A percentile compares a stretch with the other conserved stretches of the same genome.
These are phyloP conservation scores for Posidonia oceanica DNA, from an alignment of 116 monocot genomes.

Conservation along the genomic window DNA sequence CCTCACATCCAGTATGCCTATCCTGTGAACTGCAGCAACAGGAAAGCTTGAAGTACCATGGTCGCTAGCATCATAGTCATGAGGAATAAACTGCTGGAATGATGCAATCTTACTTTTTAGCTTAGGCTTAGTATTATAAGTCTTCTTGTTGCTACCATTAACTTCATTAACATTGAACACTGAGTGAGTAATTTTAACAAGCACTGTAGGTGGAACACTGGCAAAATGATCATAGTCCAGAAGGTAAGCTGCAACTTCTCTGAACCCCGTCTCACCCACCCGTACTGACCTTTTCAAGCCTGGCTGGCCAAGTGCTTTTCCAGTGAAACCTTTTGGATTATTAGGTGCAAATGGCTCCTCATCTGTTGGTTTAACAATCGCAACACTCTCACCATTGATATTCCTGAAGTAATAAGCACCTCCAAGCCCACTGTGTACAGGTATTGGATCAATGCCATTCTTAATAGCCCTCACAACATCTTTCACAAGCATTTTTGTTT, in stretches of 20 bases:
- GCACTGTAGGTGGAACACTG: conserved; percentile 74
- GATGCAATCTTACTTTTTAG: conserved; percentile 72
- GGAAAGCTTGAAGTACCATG: conserved; percentile 82
- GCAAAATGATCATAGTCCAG: conserved; percentile 76
- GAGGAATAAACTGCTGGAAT: conserved; percentile 78
- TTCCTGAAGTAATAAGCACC: conserved; percentile 89
- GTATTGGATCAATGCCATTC: conserved; percentile 59
- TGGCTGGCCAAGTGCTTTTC: conserved; percentile 81
- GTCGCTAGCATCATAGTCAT: conserved; percentile 92
- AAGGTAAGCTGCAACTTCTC: conserved; percentile 90
- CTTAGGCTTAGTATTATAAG: conserved; percentile 12
- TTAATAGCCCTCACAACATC: conserved; percentile 63
- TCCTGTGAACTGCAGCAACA: conserved; percentile 72
- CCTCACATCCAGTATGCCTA: conserved; percentile 73
- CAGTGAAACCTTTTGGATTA: conserved; percentile 83
- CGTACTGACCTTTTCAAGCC: conserved; percentile 82
- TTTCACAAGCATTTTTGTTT: conserved; percentile 52
- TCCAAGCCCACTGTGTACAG: conserved; percentile 70
- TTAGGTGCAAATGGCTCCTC: conserved; percentile 97
- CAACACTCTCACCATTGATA: conserved; percentile 45
- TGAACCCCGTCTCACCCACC: conserved; percentile 85
- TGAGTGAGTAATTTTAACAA: conserved; percentile 78
- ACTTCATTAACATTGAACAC: conserved; percentile 66
- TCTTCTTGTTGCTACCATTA: conserved; percentile 17
- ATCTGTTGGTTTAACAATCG: conserved; percentile 83